Conservation (phyloP, 1,284 basidiomycete genomes). For the Microbotryomycetes sp. region DNA sequence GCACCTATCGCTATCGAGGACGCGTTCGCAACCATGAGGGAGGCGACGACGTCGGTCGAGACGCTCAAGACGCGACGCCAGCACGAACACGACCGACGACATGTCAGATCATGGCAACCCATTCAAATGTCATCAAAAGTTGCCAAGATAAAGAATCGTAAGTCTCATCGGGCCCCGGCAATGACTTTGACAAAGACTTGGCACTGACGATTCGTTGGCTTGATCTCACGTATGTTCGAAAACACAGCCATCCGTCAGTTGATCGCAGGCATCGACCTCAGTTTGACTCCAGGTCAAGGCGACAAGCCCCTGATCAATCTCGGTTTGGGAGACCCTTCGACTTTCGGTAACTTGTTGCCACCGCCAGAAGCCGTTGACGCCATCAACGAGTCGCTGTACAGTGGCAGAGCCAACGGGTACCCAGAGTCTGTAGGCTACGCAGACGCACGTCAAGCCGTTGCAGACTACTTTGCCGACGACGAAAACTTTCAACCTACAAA, state of each 20-base stretch:
- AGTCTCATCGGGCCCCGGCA: neutral
- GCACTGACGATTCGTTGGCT: neutral
- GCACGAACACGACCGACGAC: neutral
- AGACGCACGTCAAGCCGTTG: slow-evolving; percentile 39
- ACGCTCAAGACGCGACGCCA: neutral
- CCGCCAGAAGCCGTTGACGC: slow-evolving; percentile 37
- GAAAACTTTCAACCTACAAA: slow-evolving; percentile 16
- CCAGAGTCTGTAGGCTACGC: slow-evolving; percentile 37
- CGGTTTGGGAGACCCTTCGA: slow-evolving; percentile 42
- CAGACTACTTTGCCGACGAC: slow-evolving; percentile 38
- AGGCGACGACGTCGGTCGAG: neutral
- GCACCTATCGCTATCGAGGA: neutral
- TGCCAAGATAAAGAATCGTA: neutral
- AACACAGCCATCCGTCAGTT: slow-evolving; percentile 26
- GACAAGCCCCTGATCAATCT: slow-evolving; percentile 42
- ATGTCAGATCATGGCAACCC: neutral
- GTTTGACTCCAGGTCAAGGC: slow-evolving; percentile 7
- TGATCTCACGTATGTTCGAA: slow-evolving; percentile 3
- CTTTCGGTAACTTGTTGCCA: slow-evolving; percentile 39
- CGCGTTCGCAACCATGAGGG: neutral
- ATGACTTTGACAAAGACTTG: too few species aligned
- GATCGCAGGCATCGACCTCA: slow-evolving; percentile 20
- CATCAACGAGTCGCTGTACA: slow-evolving; percentile 33
- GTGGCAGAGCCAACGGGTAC: slow-evolving; percentile 39
- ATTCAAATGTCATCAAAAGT: neutral